Conservation (phyloP, 192 early-diverging fungal species). For the Lobosporangium transversale region DNA sequence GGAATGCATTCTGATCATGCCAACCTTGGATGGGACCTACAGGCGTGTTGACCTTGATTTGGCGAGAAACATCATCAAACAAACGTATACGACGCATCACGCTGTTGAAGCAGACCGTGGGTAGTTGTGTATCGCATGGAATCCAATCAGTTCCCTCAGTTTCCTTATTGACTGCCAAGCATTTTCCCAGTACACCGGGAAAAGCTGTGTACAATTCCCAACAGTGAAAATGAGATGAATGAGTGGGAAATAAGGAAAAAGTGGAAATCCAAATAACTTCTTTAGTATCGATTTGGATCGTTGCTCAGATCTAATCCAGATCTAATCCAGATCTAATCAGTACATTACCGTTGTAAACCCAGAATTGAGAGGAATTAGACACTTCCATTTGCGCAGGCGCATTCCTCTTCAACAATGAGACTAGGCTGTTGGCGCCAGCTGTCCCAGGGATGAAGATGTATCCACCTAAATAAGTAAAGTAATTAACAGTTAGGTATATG, state of each 20-base stretch:
- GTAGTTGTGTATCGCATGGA: slow-evolving; percentile 14
- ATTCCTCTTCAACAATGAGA: slow-evolving; percentile 31
- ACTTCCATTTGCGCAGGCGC: slow-evolving; percentile 23
- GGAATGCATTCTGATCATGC: slow-evolving; percentile 41
- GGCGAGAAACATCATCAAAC: slow-evolving; percentile 31
- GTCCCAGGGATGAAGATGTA: slow-evolving; percentile 40
- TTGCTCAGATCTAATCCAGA: not conserved
- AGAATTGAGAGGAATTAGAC: slow-evolving; percentile 25
- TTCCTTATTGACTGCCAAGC: slow-evolving; percentile 30
- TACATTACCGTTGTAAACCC: slow-evolving; percentile 48
- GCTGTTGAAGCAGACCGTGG: slow-evolving; percentile 33
- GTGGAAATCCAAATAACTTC: not conserved
- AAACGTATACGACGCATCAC: slow-evolving; percentile 20
- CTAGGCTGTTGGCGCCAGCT: slow-evolving; percentile 20
- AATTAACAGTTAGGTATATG: no score
- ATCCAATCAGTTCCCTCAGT: slow-evolving; percentile 14
- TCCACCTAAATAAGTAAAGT: slow-evolving; percentile 9
- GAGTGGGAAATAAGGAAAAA: not conserved
- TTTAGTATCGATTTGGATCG: not conserved
- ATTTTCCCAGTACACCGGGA: slow-evolving; percentile 12
- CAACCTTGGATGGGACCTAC: slow-evolving; percentile 38
- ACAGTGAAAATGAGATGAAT: not conserved
- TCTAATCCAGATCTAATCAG: no score
- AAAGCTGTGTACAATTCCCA: not conserved
- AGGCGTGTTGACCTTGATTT: slow-evolving; percentile 28